Conservation (phyloP, 164 flowering plant species). For the Euptelea pleiosperma region DNA sequence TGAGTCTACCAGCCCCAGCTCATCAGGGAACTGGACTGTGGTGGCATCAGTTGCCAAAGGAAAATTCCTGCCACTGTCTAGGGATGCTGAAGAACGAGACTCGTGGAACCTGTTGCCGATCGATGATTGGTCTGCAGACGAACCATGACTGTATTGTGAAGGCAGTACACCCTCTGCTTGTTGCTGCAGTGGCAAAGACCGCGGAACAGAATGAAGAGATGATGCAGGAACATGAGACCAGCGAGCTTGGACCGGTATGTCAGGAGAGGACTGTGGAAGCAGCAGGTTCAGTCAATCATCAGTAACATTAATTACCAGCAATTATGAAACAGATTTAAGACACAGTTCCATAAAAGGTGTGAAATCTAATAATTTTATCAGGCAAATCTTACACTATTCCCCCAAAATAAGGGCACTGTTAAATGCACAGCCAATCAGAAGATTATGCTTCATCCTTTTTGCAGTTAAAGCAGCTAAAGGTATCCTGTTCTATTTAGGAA, state of each 20-base stretch:
- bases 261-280: constrained; percentile 52
- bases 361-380: too few relatives aligned
- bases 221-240: constrained; percentile 73
- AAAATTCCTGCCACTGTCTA: constrained; percentile 35
- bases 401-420: too few relatives aligned
- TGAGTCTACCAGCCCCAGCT: constrained; percentile 57
- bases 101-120: constrained; percentile 43
- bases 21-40: constrained; percentile 48
- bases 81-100: constrained; percentile 36
- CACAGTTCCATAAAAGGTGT: too few relatives aligned
- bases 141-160: constrained; percentile 46
- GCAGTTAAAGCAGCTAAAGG: too few relatives aligned
- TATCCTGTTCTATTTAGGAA: not conserved
- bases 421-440: too few relatives aligned
- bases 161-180: constrained; percentile 46
- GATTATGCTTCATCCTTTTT: too few relatives aligned
- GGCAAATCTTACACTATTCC: too few relatives aligned
- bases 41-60: constrained; percentile 30
- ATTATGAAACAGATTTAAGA: too few relatives aligned
- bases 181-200: constrained; percentile 55
- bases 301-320: too few relatives aligned
- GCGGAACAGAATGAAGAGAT: constrained; percentile 53
- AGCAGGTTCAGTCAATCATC: constrained; percentile 9
- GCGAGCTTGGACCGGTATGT: constrained; percentile 59
- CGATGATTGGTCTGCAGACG: constrained; percentile 40